Evolutionary conservation across 495 filamentous ascomycete species (phyloP).

Genomic region (Annulohypoxylon stygium): DNA sequence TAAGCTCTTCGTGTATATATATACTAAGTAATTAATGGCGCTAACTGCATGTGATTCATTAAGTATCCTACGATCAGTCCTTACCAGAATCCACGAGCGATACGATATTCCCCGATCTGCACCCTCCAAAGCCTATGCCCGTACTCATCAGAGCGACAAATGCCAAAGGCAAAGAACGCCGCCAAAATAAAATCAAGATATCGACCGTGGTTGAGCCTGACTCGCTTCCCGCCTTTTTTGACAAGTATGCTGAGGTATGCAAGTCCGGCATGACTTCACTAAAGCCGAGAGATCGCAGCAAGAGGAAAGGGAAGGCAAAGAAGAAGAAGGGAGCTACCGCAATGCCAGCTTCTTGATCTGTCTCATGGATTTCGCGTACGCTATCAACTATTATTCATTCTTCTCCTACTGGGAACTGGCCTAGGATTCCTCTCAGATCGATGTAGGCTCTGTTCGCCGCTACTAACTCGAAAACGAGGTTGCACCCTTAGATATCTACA

Average conservation of each 20-base stretch:
- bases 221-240: constrained; percentile 83
- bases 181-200: constrained; percentile 76
- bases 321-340: constrained; percentile 71
- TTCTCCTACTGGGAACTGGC: not conserved
- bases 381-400: not conserved
- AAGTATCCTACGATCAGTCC: constrained; percentile 55
- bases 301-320: constrained; percentile 82
- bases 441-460: not conserved
- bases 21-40: not conserved
- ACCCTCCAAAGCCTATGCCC: constrained; percentile 69
- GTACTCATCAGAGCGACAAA: constrained; percentile 89
- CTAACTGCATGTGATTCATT: constrained; percentile 34
- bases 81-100: constrained; percentile 46
- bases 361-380: not conserved
- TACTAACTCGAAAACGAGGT: not conserved
- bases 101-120: constrained; percentile 66
- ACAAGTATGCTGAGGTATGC: constrained; percentile 89
- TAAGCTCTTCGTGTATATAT: constrained; percentile 20
- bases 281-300: constrained; percentile 93
- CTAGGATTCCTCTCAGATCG: not conserved
- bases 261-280: constrained; percentile 85
- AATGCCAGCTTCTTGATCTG: constrained; percentile 26
- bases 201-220: constrained; percentile 84
- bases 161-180: constrained; percentile 69
- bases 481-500: not conserved